These are phyloP conservation scores for Stephania yunnanensis DNA, from an alignment of 164 flowering plant species.

Conservation along the genomic window DNA sequence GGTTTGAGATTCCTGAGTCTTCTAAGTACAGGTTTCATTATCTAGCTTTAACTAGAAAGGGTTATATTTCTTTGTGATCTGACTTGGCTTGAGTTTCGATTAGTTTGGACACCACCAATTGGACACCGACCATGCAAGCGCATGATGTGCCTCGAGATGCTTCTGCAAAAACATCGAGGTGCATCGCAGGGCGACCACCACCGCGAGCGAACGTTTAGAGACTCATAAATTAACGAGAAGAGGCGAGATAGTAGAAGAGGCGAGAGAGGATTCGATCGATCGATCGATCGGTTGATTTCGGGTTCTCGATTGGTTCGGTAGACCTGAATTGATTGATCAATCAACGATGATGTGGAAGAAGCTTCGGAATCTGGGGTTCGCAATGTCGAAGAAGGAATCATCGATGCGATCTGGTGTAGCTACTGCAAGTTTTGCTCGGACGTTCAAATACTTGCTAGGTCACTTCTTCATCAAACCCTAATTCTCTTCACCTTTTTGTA, in stretches of 20 bases:
- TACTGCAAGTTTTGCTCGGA: conserved; percentile 45
- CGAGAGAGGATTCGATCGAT: neutral
- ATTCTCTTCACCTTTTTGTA: neutral
- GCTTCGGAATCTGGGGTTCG: conserved; percentile 24
- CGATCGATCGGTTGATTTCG: neutral
- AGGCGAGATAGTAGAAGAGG: neutral
- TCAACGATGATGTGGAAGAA: conserved; percentile 16
- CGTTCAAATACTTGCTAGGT: conserved; percentile 88
- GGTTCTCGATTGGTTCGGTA: neutral
- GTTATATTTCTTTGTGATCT: too few species aligned
- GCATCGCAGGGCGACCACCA: too few species aligned
- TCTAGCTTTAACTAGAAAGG: too few species aligned
- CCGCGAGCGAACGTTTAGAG: too few species aligned
- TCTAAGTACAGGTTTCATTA: too few species aligned
- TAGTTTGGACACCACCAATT: too few species aligned
- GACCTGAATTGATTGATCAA: neutral
- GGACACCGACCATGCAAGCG: too few species aligned
- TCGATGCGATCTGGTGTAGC: conserved; percentile 4
- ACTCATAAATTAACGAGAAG: too few species aligned
- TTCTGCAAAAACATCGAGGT: too few species aligned
- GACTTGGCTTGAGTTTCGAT: too few species aligned
- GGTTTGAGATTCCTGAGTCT: too few species aligned
- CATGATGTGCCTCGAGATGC: too few species aligned
- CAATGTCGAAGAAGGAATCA: conserved; percentile 11
- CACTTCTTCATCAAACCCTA: conserved; percentile 7